Conservation (phyloP, 139 green algal genomes). For the Chlamydomonas sp. region DNA sequence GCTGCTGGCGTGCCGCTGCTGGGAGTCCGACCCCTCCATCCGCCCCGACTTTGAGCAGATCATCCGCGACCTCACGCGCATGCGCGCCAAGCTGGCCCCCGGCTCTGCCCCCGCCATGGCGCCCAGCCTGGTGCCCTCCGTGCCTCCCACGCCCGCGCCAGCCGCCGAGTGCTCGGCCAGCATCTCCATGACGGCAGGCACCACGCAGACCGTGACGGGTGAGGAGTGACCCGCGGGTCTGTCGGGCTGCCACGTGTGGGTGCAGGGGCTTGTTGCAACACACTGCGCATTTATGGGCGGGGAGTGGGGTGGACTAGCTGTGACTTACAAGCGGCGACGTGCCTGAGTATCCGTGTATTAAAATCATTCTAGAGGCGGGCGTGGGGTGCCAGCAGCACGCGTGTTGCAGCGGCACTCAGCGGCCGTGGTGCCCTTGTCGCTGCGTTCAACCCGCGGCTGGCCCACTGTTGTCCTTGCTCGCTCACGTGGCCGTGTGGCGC, state of each 20-base stretch:
- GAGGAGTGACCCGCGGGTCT: not conserved
- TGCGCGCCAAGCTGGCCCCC: constrained; percentile 22
- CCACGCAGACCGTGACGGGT: not conserved
- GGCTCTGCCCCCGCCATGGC: not conserved
- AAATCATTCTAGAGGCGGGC: not conserved
- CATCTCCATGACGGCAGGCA: not conserved
- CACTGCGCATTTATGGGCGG: not conserved
- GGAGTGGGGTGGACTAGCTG: no score
- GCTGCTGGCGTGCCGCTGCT: constrained; percentile 58
- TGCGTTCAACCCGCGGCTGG: not conserved
- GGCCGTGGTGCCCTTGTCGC: not conserved
- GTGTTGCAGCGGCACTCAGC: not conserved
- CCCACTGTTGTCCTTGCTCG: not conserved
- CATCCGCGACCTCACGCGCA: constrained; percentile 40
- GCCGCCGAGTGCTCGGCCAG: not conserved
- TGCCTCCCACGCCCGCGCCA: not conserved
- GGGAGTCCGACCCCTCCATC: constrained; percentile 54
- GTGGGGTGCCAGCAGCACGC: not conserved
- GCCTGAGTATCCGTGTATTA: not conserved
- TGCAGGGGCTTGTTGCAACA: not conserved
- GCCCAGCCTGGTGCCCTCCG: not conserved
- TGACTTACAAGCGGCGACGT: not conserved
- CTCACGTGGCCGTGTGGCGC: no score
- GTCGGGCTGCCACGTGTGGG: not conserved
- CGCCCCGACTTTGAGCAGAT: constrained; percentile 48